A percentile compares a stretch with the other conserved stretches of the same genome.
Evolutionary conservation across 2,329 filamentous ascomycete species (phyloP).

Genomic region (Dryadomyces quercus-mongolicae): DNA sequence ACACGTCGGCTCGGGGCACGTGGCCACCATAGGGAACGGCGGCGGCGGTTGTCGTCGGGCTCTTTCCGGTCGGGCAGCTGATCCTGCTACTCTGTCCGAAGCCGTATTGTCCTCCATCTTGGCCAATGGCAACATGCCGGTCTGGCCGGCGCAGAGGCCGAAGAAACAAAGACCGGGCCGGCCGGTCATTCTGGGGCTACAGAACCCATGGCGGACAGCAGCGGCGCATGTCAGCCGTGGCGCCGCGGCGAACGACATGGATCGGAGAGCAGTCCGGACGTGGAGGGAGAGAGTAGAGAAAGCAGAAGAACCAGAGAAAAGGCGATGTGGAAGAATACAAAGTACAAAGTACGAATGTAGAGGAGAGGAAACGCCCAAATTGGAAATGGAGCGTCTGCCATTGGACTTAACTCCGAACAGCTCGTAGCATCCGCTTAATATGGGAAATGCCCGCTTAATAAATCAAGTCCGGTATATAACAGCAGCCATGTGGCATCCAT

Average conservation of each 20-base stretch:
- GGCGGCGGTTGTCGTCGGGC: not conserved
- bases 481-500: not conserved
- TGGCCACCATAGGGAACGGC: constrained; percentile 30
- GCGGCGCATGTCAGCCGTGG: not conserved
- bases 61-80: not conserved
- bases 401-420: not conserved
- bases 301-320: not conserved
- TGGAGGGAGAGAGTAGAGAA: too few species aligned
- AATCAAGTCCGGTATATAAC: not conserved
- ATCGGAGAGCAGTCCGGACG: not conserved
- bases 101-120: not conserved
- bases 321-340: not conserved
- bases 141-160: not conserved
- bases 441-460: not conserved
- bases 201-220: not conserved
- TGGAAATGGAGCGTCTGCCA: not conserved
- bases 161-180: too few species aligned
- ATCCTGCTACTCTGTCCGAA: not conserved
- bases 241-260: not conserved
- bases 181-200: not conserved
- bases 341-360: too few species aligned
- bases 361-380: not conserved
- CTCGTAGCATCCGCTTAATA: not conserved
- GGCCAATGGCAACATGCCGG: too few species aligned
- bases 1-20: constrained; percentile 68